Conservation (phyloP, 2,329 filamentous ascomycete genomes). For the Blastomyces percursus region DNA sequence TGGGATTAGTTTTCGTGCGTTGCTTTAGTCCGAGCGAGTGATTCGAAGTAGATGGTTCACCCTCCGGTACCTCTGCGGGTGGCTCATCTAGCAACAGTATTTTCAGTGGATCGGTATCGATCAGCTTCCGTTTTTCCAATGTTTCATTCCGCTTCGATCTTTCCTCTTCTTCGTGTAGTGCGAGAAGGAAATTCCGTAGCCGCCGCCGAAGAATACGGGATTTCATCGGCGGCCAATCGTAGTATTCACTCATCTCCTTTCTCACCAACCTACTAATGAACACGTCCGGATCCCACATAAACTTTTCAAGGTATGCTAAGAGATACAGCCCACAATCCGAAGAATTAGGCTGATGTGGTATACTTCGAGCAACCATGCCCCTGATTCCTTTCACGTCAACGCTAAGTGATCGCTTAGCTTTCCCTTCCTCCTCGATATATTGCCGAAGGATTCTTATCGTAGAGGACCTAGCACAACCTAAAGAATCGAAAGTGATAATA, state of each 20-base stretch:
- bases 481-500: conserved; percentile 81
- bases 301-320: conserved; percentile 71
- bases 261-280: conserved; percentile 59
- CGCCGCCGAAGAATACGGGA: conserved; percentile 50
- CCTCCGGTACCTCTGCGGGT: too few species aligned
- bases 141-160: conserved; percentile 11
- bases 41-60: neutral
- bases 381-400: conserved; percentile 38
- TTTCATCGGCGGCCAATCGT: conserved; percentile 45
- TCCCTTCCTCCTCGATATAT: conserved; percentile 65
- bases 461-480: conserved; percentile 52
- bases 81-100: conserved; percentile 10
- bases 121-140: conserved; percentile 2
- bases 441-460: conserved; percentile 60
- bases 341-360: conserved; percentile 72
- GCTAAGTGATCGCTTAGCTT: conserved; percentile 46
- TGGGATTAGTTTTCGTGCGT: neutral
- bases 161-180: conserved; percentile 50
- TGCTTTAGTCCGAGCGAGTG: neutral
- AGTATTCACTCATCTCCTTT: conserved; percentile 47
- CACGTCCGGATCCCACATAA: conserved; percentile 60
- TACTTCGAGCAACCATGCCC: conserved; percentile 59
- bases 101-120: conserved; percentile 11
- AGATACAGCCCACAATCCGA: conserved; percentile 86
- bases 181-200: conserved; percentile 56